Evolutionary conservation across 1,284 basidiomycete genomes (phyloP).

Genomic region (Vanrija sp.): DNA sequence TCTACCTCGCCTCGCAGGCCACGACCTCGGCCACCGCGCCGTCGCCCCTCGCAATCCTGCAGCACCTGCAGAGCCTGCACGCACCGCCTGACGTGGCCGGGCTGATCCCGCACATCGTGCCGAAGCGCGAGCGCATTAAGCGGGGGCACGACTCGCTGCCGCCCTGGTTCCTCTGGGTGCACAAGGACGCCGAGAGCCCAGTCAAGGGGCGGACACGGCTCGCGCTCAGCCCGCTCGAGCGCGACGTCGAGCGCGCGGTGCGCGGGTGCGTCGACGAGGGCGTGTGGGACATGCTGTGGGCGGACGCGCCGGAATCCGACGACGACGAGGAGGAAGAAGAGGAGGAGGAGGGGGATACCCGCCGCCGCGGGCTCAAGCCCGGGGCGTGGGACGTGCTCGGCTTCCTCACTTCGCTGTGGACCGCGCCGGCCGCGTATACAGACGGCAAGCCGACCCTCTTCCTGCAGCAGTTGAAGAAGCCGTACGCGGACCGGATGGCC

Average conservation of each 20-base stretch:
- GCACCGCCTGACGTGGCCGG: constrained; percentile 7
- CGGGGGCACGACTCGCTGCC: not conserved
- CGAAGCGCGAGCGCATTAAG: not conserved
- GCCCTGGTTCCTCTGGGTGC: constrained; percentile 2
- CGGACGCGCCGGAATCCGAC: constrained; percentile 2
- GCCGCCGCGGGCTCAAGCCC: constrained; percentile 4
- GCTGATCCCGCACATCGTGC: constrained; percentile 5
- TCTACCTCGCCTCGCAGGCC: constrained; percentile 21
- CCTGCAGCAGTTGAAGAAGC: constrained; percentile 24
- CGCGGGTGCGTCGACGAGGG: constrained; percentile 16
- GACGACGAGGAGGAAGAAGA: not conserved
- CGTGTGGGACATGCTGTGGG: constrained; percentile 28
- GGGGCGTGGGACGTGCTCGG: constrained; percentile 31
- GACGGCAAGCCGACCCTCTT: constrained; percentile 8
- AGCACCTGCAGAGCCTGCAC: constrained; percentile 16
- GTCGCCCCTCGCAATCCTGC: constrained; percentile 19
- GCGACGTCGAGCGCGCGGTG: constrained; percentile 11
- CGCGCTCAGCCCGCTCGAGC: constrained; percentile 8
- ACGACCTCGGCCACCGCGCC: not conserved
- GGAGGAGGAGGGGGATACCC: not conserved
- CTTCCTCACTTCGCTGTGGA: constrained; percentile 32
- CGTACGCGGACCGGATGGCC: constrained; percentile 14
- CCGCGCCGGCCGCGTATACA: constrained; percentile 16
- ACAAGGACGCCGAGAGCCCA: constrained; percentile 7
- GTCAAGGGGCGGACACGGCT: not conserved